Percentiles rank a stretch among this genome's conserved stretches.
Conservation (phyloP, 495 filamentous ascomycete genomes). For the Neurospora sp. region DNA sequence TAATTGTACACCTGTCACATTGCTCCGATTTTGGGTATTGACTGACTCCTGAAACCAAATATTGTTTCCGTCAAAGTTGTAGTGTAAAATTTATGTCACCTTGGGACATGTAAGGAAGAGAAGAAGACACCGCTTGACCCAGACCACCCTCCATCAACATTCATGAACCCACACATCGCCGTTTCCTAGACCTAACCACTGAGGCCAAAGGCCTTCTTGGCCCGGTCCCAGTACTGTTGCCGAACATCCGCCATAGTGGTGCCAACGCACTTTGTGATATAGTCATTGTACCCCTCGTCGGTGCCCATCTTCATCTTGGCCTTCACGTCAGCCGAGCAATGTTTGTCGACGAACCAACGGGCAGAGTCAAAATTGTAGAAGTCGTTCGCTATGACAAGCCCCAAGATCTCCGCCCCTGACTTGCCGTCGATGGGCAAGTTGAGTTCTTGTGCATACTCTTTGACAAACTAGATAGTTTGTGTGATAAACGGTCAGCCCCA, state of each 20-base stretch:
- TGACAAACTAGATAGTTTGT: not conserved
- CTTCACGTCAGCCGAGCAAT: constrained; percentile 44
- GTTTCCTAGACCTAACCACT: constrained; percentile 2
- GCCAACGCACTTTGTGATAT: constrained; percentile 59
- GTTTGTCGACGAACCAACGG: constrained; percentile 62
- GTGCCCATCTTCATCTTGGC: constrained; percentile 36
- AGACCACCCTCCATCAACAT: not conserved
- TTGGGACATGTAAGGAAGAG: not conserved
- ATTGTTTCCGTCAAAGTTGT: not conserved
- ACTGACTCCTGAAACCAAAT: not conserved
- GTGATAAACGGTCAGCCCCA: not conserved
- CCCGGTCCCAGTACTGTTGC: constrained; percentile 44
- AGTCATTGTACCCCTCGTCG: constrained; percentile 48
- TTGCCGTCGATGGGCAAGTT: not conserved
- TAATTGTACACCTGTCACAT: not conserved
- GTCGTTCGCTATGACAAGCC: not conserved
- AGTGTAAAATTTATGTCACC: not conserved
- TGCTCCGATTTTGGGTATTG: not conserved
- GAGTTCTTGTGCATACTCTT: not conserved
- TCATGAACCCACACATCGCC: not conserved
- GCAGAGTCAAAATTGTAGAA: constrained; percentile 60
- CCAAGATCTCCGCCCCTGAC: not conserved
- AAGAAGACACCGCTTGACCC: not conserved
- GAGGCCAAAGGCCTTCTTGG: constrained; percentile 33
- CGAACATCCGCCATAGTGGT: constrained; percentile 34